These are phyloP conservation scores for Sutorius eximius DNA, from an alignment of 1,284 basidiomycete species.

Conservation along the genomic window DNA sequence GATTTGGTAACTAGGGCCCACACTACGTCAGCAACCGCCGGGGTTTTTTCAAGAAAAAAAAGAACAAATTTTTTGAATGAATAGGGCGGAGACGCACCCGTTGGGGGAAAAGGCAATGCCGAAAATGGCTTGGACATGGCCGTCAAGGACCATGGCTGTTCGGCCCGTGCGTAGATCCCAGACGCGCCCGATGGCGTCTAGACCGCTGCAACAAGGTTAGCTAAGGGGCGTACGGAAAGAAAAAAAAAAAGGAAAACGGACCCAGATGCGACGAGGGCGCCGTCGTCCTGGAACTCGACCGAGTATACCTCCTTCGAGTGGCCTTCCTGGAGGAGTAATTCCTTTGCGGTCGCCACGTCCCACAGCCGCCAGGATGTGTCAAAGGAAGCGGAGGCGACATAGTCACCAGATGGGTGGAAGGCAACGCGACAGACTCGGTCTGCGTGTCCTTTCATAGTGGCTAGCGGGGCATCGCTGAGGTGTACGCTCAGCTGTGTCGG, in stretches of 20 bases:
- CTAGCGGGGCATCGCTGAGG: slow-evolving; percentile 54
- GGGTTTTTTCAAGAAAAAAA: neutral
- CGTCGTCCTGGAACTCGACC: slow-evolving; percentile 94
- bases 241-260: slow-evolving; percentile 30
- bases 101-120: slow-evolving; percentile 94
- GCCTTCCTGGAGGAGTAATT: slow-evolving; percentile 91
- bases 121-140: slow-evolving; percentile 93
- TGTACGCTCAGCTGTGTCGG: slow-evolving; percentile 52
- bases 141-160: slow-evolving; percentile 97
- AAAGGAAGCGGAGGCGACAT: slow-evolving; percentile 93
- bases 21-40: slow-evolving; percentile 17
- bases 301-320: slow-evolving; percentile 97
- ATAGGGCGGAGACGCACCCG: slow-evolving; percentile 58
- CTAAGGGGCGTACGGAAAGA: neutral
- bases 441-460: slow-evolving; percentile 84
- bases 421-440: slow-evolving; percentile 90
- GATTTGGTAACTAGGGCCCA: slow-evolving; percentile 79
- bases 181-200: slow-evolving; percentile 95
- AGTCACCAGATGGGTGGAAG: slow-evolving; percentile 94
- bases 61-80: neutral
- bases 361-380: slow-evolving; percentile 99
- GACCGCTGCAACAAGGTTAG: slow-evolving; percentile 57
- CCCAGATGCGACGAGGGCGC: slow-evolving; percentile 91
- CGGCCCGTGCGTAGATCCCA: slow-evolving; percentile 96
- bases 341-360: slow-evolving; percentile 83